Evolutionary conservation across 2,329 filamentous ascomycete genomes (phyloP).

Genomic region (Pyrenophora seminiperda): DNA sequence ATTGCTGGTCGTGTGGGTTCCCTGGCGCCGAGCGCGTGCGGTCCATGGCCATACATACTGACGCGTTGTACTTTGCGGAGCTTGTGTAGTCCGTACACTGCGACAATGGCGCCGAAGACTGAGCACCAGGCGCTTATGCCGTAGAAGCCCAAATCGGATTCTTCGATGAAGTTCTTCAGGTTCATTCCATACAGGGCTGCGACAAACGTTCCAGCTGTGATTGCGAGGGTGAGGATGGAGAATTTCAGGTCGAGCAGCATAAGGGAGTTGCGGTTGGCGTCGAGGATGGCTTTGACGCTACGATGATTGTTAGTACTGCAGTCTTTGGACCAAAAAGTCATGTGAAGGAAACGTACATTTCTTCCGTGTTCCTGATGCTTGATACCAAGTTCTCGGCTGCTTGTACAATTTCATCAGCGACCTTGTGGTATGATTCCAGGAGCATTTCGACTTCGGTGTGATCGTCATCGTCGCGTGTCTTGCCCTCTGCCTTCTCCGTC

Average conservation of each 20-base stretch:
- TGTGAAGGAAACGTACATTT: slow-evolving; percentile 72
- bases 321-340: not conserved
- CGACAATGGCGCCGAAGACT: slow-evolving; percentile 75
- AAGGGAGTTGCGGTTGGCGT: slow-evolving; percentile 96
- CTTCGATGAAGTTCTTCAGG: slow-evolving; percentile 97
- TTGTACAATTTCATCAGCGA: slow-evolving; percentile 97
- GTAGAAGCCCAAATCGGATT: slow-evolving; percentile 83
- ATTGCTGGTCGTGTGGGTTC: slow-evolving; percentile 10
- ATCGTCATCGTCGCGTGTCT: slow-evolving; percentile 76
- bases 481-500: slow-evolving; percentile 80
- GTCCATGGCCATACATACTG: slow-evolving; percentile 72
- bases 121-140: slow-evolving; percentile 74
- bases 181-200: slow-evolving; percentile 99
- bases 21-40: slow-evolving; percentile 25
- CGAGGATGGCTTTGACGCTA: slow-evolving; percentile 93
- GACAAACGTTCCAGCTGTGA: slow-evolving; percentile 91
- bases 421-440: slow-evolving; percentile 95
- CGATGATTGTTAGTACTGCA: slow-evolving; percentile 24
- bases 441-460: slow-evolving; percentile 98
- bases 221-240: slow-evolving; percentile 90
- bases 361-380: slow-evolving; percentile 95
- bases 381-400: slow-evolving; percentile 91
- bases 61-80: slow-evolving; percentile 85
- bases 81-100: slow-evolving; percentile 81
- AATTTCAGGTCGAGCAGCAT: slow-evolving; percentile 98